A percentile compares a stretch with the other conserved stretches of the same genome.
These are phyloP conservation scores for Nitzschia sp. DNA, from an alignment of 108 stramenopile genomes.

Conservation along the genomic window DNA sequence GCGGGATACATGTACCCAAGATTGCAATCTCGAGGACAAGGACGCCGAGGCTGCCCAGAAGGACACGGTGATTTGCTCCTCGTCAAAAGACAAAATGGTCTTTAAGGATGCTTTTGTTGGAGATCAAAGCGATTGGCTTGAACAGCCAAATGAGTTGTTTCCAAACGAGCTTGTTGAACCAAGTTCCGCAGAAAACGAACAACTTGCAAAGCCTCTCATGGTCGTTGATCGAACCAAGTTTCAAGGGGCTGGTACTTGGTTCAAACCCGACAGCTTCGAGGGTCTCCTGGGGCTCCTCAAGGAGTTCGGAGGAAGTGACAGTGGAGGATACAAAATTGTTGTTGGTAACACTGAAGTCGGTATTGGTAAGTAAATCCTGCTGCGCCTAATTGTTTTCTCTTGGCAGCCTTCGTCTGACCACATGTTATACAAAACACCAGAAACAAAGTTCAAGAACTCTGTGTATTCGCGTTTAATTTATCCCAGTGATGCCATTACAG, in stretches of 20 bases:
- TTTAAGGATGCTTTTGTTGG: conserved; percentile 42
- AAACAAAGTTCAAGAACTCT: conserved; percentile 82
- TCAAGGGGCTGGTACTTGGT: conserved; percentile 85
- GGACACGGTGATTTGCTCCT: conserved; percentile 41
- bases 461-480: conserved; percentile 67
- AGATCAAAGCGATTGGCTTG: conserved; percentile 51
- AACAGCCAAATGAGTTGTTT: conserved; percentile 71
- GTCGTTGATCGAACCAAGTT: conserved; percentile 60
- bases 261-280: conserved; percentile 74
- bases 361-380: conserved; percentile 43
- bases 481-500: conserved; percentile 57
- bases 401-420: background rate
- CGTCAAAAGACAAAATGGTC: conserved; percentile 52
- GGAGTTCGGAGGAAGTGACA: conserved; percentile 45
- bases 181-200: conserved; percentile 18
- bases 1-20: conserved; percentile 63
- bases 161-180: conserved; percentile 52
- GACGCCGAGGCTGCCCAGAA: conserved; percentile 16
- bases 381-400: background rate
- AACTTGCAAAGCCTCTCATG: conserved; percentile 59
- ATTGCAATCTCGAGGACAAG: conserved; percentile 65
- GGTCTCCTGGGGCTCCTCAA: conserved; percentile 75
- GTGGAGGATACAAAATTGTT: conserved; percentile 79
- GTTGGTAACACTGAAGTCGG: conserved; percentile 95
- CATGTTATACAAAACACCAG: conserved; percentile 6